phyloP scores from a whole-genome alignment of 805 yeast genomes.

The Teunomyces gatunensis region DNA sequence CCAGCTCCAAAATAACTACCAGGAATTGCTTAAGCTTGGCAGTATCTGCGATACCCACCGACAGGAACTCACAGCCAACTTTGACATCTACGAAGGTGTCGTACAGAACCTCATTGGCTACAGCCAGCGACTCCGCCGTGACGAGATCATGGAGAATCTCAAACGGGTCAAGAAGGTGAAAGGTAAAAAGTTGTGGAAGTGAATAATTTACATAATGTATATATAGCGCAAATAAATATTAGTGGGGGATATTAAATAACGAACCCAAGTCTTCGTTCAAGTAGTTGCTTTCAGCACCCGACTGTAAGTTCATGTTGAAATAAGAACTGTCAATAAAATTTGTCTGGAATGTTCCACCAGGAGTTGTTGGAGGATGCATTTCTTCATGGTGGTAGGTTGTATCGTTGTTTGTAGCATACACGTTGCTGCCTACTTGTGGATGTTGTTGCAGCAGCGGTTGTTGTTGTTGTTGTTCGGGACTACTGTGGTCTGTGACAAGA shows the following conservation, averaged over 20 bases:
- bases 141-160: constrained; percentile 36
- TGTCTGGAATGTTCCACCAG: constrained; percentile 28
- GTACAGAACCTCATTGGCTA: constrained; percentile 89
- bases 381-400: not conserved
- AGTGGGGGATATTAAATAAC: constrained; percentile 25
- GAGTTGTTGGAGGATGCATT: constrained; percentile 15
- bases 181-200: constrained; percentile 13
- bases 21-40: constrained; percentile 24
- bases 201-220: constrained; percentile 1
- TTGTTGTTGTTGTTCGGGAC: constrained; percentile 10
- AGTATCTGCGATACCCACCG: constrained; percentile 54
- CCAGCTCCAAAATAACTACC: constrained; percentile 26
- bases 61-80: constrained; percentile 55
- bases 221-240: constrained; percentile 4
- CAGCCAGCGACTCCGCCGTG: constrained; percentile 72
- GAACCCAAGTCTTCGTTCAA: constrained; percentile 25
- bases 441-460: not conserved
- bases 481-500: not conserved
- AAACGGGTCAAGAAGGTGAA: constrained; percentile 5
- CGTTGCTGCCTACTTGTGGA: constrained; percentile 20
- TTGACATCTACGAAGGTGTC: constrained; percentile 77
- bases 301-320: constrained; percentile 43
- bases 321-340: constrained; percentile 42
- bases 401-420: constrained; percentile 27
- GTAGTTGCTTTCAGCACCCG: constrained; percentile 25